Percentiles rank a stretch among this genome's conserved stretches.
Conservation (phyloP, 495 filamentous ascomycete species). For the Acidiella bohemica region DNA sequence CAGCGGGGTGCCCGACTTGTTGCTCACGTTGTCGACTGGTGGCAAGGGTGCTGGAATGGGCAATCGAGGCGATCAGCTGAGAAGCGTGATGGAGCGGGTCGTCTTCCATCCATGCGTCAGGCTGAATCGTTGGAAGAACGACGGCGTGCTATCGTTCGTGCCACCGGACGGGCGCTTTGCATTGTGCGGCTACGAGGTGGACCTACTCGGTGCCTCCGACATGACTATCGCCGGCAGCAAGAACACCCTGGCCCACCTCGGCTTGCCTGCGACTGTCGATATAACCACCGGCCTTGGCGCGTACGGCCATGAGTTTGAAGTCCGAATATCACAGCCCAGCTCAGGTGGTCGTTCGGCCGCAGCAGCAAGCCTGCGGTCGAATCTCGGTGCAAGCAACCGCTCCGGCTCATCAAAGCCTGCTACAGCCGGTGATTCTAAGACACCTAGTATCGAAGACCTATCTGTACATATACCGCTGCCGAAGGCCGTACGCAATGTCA, state of each 20-base stretch:
- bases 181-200: conserved; percentile 85
- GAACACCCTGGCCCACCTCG: conserved; percentile 42
- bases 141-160: conserved; percentile 85
- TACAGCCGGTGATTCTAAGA: conserved; percentile 7
- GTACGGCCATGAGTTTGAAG: conserved; percentile 73
- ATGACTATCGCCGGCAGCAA: conserved; percentile 15
- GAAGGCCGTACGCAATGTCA: conserved; percentile 67
- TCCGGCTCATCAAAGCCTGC: conserved; percentile 2
- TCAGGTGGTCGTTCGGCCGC: conserved; percentile 14
- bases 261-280: conserved; percentile 68
- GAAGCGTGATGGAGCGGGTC: conserved; percentile 42
- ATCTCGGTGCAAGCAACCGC: conserved; percentile 5
- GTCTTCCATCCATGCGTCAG: conserved; percentile 96
- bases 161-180: conserved; percentile 94
- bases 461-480: conserved; percentile 72
- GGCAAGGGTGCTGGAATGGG: conserved; percentile 50
- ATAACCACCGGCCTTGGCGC: conserved; percentile 66
- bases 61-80: conserved; percentile 12
- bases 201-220: conserved; percentile 46
- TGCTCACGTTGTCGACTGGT: conserved; percentile 59
- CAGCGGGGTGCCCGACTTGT: conserved; percentile 80
- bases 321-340: conserved; percentile 57
- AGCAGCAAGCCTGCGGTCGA: conserved; percentile 16
- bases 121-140: conserved; percentile 72
- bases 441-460: conserved; percentile 64